These are phyloP conservation scores for Lipomyces chichibuensis DNA, from an alignment of 805 yeast genomes.

Conservation along the genomic window DNA sequence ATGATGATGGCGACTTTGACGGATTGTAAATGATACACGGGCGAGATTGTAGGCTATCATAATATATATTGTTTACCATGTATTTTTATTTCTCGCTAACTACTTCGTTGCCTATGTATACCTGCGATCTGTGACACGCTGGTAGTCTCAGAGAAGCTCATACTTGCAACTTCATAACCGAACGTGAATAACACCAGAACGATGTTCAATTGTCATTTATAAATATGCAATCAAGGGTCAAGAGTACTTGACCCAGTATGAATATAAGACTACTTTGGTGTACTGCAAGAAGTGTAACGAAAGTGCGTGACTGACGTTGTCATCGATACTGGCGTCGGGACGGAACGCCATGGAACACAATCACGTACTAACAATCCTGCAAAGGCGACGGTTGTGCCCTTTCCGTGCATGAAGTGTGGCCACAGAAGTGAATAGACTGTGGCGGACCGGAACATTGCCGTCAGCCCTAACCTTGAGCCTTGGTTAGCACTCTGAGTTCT, in stretches of 20 bases:
- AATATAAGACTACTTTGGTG: background rate
- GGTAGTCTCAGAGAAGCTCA: no score
- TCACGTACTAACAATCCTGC: background rate
- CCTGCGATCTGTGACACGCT: no score
- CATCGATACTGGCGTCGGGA: background rate
- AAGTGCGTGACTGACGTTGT: no score
- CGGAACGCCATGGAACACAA: conserved; percentile 23
- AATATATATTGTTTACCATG: no score
- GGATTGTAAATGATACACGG: conserved; percentile 19
- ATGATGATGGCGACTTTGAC: conserved; percentile 45
- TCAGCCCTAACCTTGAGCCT: background rate
- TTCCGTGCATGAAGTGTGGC: background rate
- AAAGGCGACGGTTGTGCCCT: conserved; percentile 14
- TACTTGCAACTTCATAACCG: no score
- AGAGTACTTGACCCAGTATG: background rate
- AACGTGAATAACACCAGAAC: no score
- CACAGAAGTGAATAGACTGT: background rate
- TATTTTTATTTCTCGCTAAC: no score
- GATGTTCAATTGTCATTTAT: no score
- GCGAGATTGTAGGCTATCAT: no score
- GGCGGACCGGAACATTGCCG: background rate
- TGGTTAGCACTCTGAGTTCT: background rate
- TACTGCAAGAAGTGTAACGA: no score
- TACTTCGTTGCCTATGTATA: no score
- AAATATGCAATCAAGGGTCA: no score